phyloP scores from a whole-genome alignment of 371 early-diverging fungal species.

The Nematocida sp. region DNA sequence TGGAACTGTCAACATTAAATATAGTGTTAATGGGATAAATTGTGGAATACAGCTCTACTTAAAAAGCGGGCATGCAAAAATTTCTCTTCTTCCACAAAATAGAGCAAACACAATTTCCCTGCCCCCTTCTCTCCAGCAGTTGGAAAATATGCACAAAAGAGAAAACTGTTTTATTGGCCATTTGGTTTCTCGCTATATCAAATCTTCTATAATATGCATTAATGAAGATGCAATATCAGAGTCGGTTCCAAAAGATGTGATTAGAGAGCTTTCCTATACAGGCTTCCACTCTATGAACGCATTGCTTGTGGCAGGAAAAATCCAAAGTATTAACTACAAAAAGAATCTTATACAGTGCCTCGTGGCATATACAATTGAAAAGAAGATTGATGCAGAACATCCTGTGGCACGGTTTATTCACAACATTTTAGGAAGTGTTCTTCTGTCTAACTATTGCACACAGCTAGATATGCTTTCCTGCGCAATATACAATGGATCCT shows the following conservation, averaged over 20 bases:
- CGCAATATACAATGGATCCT: neutral
- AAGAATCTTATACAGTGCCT: neutral
- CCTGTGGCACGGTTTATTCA: neutral
- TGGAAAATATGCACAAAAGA: neutral
- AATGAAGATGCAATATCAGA: neutral
- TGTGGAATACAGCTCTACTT: neutral
- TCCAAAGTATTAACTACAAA: neutral
- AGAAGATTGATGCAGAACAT: neutral
- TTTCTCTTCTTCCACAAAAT: neutral
- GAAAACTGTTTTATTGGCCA: neutral
- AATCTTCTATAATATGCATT: neutral
- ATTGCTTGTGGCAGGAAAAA: neutral
- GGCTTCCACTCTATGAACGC: neutral
- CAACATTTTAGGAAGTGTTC: neutral
- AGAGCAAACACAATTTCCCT: neutral
- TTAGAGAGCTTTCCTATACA: neutral
- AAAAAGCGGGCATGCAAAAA: neutral
- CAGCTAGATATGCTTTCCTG: neutral
- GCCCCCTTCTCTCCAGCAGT: neutral
- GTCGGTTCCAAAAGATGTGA: neutral
- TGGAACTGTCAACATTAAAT: neutral
- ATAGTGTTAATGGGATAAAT: neutral
- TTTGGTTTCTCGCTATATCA: neutral
- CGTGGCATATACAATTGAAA: neutral
- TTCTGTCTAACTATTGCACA: neutral